Base-by-base conservation (phyloP, 2,329 filamentous ascomycete genomes). In the Neurospora crassa region DNA sequence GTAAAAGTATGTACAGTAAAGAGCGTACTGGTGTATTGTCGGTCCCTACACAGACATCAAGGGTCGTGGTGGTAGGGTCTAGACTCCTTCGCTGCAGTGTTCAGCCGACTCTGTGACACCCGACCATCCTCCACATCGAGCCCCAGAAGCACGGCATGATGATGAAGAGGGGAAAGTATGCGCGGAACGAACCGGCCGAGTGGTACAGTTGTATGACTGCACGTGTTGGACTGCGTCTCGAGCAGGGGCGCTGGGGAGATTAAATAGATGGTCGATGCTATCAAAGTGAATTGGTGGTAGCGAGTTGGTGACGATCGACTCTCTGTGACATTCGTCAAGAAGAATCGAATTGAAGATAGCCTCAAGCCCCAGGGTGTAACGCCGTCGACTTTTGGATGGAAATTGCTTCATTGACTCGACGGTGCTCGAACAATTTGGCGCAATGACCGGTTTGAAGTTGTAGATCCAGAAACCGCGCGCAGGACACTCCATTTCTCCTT, bases 251-350 rank as follows among this genome's bases (percentile, higher is more conserved):
- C 29, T 29, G 29, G 5, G 29, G 29, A 29, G 29, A 29, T 29
- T 4, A 29, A 29, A 29, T 29, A 5, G 4, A 29, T 34, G 47
- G 24, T 24, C 47, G 20, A 59, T 53, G 45, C 0, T 53, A 20
- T 53, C 45, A 24, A 7, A 6, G 12, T 12, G 6, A 29, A 29
- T 59, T 12, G 20, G 24, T 18, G 14, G 47, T 59, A 6, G 24
- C 47, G 47, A 59, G 1, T 34, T 34, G 24, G 20, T 14, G 14
- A 16, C 24, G 3, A 34, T 59, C 24, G 24, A 34, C 47, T 59
- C 34, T 0, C 5, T 2, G 6, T 59, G 4, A 1, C 20, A 8
- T 29, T 18, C 6, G 24, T 14, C 12, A 59, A 29, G 1, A 12
- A 7, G 1, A 4, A 43, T 43, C 18, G 7, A 59, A 59, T 14